A percentile compares a stretch with the other conserved stretches of the same genome.
Evolutionary conservation across 2,329 filamentous ascomycete genomes (phyloP).

Genomic region (Celoporthe dispersa): DNA sequence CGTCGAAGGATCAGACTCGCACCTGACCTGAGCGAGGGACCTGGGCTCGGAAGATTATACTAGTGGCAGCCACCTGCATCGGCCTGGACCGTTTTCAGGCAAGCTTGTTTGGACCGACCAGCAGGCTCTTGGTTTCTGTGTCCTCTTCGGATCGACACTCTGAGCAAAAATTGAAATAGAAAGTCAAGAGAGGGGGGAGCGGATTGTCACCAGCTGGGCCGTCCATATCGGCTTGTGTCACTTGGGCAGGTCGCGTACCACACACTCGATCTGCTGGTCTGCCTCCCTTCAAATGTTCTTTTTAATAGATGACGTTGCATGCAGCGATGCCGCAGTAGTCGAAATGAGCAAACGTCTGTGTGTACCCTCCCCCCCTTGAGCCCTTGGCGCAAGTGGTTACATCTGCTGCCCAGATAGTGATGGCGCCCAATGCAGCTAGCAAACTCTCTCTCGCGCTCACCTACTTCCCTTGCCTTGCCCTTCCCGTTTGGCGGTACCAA

Average conservation of each 20-base stretch:
- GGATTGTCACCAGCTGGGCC: background rate
- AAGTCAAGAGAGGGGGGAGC: background rate
- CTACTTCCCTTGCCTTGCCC: background rate
- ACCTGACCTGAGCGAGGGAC: background rate
- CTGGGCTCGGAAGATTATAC: background rate
- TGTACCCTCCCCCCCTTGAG: background rate
- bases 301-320: constrained; percentile 9
- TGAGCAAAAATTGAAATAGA: too few relatives aligned
- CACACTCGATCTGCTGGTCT: background rate
- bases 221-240: background rate
- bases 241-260: background rate
- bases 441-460: background rate
- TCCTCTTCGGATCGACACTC: background rate
- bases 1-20: background rate
- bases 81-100: background rate
- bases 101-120: background rate
- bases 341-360: constrained; percentile 12
- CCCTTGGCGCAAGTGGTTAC: background rate
- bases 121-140: background rate
- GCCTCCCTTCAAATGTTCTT: background rate
- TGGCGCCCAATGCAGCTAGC: background rate
- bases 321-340: background rate
- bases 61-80: constrained; percentile 5
- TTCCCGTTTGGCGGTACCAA: background rate
- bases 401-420: background rate